Conservation (phyloP, 2,329 filamentous ascomycete species). For the Didymosphaeria variabile region DNA sequence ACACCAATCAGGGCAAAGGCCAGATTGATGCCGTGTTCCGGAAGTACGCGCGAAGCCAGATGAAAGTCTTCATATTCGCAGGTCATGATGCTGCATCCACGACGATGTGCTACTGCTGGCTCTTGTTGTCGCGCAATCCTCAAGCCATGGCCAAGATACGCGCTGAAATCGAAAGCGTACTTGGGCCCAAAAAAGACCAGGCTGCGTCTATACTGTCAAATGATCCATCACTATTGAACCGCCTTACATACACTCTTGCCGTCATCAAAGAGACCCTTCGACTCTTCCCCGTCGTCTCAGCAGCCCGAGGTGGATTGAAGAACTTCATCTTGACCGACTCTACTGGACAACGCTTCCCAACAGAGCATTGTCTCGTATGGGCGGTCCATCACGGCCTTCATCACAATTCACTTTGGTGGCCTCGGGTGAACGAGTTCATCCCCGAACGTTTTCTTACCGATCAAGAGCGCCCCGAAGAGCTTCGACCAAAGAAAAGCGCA, state of each 20-base stretch:
- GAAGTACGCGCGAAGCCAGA: conserved; percentile 31
- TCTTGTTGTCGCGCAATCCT: conserved; percentile 36
- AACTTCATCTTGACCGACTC: conserved; percentile 17
- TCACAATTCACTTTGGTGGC: conserved; percentile 27
- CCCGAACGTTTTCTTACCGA: conserved; percentile 35
- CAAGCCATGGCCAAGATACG: conserved; percentile 31
- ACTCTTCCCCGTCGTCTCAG: conserved; percentile 43
- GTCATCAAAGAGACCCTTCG: conserved; percentile 48
- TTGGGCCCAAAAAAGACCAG: conserved; percentile 29
- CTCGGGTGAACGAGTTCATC: conserved; percentile 24
- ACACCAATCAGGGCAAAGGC: not conserved
- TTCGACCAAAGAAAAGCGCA: conserved; percentile 22
- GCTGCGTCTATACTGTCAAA: conserved; percentile 13
- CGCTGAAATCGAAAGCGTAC: conserved; percentile 38
- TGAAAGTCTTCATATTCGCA: conserved; percentile 44
- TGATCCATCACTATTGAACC: conserved; percentile 35
- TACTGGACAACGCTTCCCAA: conserved; percentile 21
- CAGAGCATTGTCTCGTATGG: conserved; percentile 14
- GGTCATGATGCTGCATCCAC: conserved; percentile 42
- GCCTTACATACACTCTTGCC: conserved; percentile 37
- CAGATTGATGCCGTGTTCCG: conserved; percentile 26
- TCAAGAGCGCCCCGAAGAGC: conserved; percentile 4
- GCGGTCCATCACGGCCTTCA: conserved; percentile 25
- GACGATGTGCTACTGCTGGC: conserved; percentile 35
- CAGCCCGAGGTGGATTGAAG: conserved; percentile 22